Evolutionary conservation across 257 asterid genomes (phyloP), one percentile per base, ranked within the genome.

Genomic region (Petunia secreta): DNA sequence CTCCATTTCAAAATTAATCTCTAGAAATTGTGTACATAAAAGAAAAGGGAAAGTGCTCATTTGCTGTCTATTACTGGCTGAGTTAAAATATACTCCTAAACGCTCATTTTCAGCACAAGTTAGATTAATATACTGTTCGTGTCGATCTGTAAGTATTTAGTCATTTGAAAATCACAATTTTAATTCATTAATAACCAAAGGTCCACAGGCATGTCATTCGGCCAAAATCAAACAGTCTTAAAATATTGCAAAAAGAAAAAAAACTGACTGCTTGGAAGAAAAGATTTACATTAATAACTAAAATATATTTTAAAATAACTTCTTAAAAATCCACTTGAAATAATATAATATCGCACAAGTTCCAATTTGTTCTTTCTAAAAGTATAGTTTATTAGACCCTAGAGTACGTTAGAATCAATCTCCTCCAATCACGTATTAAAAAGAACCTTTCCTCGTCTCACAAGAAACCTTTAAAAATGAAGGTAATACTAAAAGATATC

Each of bases 321-420:
- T 9, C 46, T 46, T 69, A 46, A 69, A 34, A 16, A 25, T 46
- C 4, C 9, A 8, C 16, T 46, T 4, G 16, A 25, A 1, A 1
- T 46, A 46, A 9, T 66, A 40, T 3, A 41, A 43, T 67, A 3
- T 4, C n/a, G 55, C 9, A 25, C 10, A 68, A 68, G 10, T 16
- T 69, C 77, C 43, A n/a, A n/a, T n/a, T 69, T 69, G 9, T 69
- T 25, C 41, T 16, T 46, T 68, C 57, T 44, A 9, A 16, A 40
- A n/a, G n/a, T n/a, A n/a, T 68, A 43, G 3, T 37, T 8, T 68
- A 68, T 68, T 69, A 46, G 77, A 69, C 77, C 59, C 10, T 46
- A 44, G 41, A 16, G 16, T 44, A 10, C 77, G 59, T 9, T 4
- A 25, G 41, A 69, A 25, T 16, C 4, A 36, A 44, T 44, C 8